A percentile compares a stretch with the other conserved stretches of the same genome.
phyloP scores from a whole-genome alignment of 148 eudicot species.

The Camellia granthamiana region DNA sequence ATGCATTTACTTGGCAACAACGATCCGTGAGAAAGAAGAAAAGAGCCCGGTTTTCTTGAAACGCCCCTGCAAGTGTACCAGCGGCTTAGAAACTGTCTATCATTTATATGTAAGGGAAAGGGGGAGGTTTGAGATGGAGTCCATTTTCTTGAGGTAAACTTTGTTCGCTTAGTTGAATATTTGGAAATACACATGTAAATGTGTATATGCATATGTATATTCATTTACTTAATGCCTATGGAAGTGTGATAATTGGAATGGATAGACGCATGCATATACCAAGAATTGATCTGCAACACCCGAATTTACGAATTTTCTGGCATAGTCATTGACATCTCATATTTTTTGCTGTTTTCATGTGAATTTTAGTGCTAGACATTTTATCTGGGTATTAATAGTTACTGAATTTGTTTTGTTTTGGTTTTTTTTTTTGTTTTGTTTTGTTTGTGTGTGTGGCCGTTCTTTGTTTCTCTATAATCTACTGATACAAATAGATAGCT shows the following conservation, averaged over 20 bases:
- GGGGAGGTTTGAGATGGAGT: constrained; percentile 82
- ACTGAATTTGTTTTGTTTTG: background rate
- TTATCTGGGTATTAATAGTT: background rate
- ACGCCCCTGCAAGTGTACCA: constrained; percentile 87
- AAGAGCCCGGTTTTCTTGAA: constrained; percentile 36
- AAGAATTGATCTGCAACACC: background rate
- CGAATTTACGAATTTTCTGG: background rate
- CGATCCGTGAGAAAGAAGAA: constrained; percentile 65
- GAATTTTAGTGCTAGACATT: background rate
- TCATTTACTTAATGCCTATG: background rate
- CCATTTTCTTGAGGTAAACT: constrained; percentile 74
- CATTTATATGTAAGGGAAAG: constrained; percentile 88
- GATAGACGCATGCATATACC: background rate
- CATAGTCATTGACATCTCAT: background rate
- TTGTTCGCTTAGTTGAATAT: background rate
- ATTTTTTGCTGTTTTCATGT: background rate
- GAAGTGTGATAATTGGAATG: background rate
- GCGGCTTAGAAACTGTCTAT: constrained; percentile 62
- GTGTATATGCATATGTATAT: background rate
- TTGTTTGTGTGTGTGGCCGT: background rate
- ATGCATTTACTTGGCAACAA: constrained; percentile 81
- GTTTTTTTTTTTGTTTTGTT: background rate
- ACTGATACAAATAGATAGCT: background rate
- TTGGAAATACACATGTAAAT: background rate
- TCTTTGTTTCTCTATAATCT: background rate